Conservation (phyloP, 129 eudicot species). For the Flaveria robusta region DNA sequence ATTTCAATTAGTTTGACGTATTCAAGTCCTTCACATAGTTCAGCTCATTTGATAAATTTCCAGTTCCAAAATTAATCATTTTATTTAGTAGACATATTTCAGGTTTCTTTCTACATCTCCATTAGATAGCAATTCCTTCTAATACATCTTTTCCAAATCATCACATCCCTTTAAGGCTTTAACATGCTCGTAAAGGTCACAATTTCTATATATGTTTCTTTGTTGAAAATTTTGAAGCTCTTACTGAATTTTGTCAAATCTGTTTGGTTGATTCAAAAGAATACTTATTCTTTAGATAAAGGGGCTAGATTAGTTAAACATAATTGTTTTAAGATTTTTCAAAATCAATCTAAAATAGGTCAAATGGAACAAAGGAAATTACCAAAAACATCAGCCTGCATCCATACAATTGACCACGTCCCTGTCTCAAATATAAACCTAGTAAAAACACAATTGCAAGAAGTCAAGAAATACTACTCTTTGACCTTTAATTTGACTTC, state of each 20-base stretch:
- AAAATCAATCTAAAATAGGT: background rate
- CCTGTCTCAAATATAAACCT: background rate
- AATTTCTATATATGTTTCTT: background rate
- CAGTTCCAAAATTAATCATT: too few species aligned
- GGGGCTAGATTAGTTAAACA: too few species aligned
- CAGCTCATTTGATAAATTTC: background rate
- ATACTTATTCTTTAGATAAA: too few species aligned
- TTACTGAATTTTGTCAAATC: too few species aligned
- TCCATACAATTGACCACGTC: background rate
- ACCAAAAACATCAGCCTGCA: background rate
- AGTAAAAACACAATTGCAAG: background rate
- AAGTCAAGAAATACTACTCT: background rate
- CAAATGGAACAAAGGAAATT: background rate
- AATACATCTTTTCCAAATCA: background rate
- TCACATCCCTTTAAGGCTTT: background rate
- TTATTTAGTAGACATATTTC: background rate
- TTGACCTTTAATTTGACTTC: background rate
- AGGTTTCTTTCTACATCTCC: too few species aligned
- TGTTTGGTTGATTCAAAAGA: too few species aligned
- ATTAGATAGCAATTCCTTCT: background rate
- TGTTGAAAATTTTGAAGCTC: too few species aligned
- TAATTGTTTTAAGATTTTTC: too few species aligned
- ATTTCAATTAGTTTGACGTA: background rate
- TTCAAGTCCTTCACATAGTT: background rate
- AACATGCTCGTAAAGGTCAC: background rate